Evolutionary conservation across 1,284 basidiomycete species (phyloP).

Genomic region (Boletus subluridellus): DNA sequence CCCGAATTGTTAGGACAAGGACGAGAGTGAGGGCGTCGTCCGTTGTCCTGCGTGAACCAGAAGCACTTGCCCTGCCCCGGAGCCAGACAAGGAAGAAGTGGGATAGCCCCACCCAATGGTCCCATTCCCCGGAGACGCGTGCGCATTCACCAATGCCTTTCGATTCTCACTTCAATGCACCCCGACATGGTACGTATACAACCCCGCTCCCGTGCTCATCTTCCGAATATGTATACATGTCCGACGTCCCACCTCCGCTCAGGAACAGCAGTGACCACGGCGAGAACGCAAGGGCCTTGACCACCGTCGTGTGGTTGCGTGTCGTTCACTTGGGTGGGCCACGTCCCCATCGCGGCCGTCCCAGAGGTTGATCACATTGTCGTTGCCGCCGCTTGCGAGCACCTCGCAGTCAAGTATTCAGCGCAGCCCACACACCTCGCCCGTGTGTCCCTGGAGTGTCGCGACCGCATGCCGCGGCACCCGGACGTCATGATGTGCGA

Average conservation of each 20-base stretch:
- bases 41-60: not conserved
- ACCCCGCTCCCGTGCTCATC: conserved; percentile 81
- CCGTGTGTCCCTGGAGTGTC: too few species aligned
- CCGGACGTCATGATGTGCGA: conserved; percentile 39
- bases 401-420: conserved; percentile 85
- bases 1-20: too few species aligned
- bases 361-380: conserved; percentile 84
- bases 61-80: conserved; percentile 23
- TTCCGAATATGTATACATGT: conserved; percentile 96
- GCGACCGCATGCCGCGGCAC: too few species aligned
- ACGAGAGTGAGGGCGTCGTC: too few species aligned
- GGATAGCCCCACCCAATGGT: conserved; percentile 69
- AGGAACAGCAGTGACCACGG: too few species aligned
- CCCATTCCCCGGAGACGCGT: conserved; percentile 84
- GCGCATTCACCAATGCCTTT: conserved; percentile 90
- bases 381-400: conserved; percentile 92
- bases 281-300: too few species aligned
- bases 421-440: conserved; percentile 58
- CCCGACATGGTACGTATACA: conserved; percentile 79
- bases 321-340: conserved; percentile 73
- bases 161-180: conserved; percentile 86
- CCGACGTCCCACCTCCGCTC: conserved; percentile 42
- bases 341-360: conserved; percentile 77
- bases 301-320: too few species aligned
- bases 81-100: conserved; percentile 42